Conservation (phyloP, 2,329 filamentous ascomycete genomes). For the Diaporthe ilicicola region DNA sequence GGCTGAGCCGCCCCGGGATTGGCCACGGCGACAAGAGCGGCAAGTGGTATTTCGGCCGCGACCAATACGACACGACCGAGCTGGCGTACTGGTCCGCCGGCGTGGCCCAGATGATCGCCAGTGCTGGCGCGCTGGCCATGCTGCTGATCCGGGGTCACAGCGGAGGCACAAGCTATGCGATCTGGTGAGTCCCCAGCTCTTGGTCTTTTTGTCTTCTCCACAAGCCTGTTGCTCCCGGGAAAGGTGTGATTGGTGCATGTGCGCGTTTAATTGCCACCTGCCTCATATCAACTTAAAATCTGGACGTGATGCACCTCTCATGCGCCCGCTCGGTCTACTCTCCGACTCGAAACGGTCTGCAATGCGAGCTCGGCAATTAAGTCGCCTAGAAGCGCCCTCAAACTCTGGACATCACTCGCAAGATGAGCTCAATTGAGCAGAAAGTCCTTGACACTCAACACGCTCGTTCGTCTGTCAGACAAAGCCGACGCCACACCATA, state of each 20-base stretch:
- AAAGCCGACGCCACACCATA: not conserved
- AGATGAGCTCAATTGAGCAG: no score
- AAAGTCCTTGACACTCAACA: not conserved
- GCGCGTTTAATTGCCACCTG: not conserved
- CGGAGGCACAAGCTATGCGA: slow-evolving; percentile 56
- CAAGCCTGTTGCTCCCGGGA: no score
- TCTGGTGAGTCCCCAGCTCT: slow-evolving; percentile 52
- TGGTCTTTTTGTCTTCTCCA: not conserved
- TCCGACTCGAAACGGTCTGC: not conserved
- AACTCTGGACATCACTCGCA: no score
- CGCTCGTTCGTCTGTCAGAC: no score
- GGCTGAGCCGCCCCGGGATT: slow-evolving; percentile 51
- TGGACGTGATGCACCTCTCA: not conserved
- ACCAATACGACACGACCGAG: slow-evolving; percentile 57
- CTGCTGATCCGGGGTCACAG: slow-evolving; percentile 56
- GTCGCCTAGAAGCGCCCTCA: no score
- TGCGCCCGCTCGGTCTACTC: not conserved
- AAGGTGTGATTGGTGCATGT: not conserved
- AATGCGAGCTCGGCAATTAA: no score
- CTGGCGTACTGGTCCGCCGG: slow-evolving; percentile 58
- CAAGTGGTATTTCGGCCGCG: slow-evolving; percentile 51
- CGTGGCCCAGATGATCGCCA: slow-evolving; percentile 52
- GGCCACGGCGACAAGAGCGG: slow-evolving; percentile 54
- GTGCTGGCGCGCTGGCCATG: slow-evolving; percentile 51
- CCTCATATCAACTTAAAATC: not conserved